Evolutionary conservation across 371 early-diverging fungal species (phyloP).

Genomic region (Rhizopus stolonifer): DNA sequence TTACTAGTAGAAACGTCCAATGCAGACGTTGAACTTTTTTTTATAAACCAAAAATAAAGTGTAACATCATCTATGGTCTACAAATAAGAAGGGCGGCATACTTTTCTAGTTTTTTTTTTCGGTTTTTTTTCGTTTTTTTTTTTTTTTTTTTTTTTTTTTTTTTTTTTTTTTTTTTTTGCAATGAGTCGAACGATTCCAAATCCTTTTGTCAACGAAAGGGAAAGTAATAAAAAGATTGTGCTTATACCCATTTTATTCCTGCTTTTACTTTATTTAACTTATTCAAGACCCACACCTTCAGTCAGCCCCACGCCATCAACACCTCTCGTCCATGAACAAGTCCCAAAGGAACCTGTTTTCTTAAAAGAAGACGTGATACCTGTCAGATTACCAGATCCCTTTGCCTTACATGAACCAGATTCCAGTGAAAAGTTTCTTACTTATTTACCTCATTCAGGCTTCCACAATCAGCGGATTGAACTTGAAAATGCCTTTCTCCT

Average conservation of each 20-base stretch:
- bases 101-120: too few species aligned
- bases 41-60: neutral
- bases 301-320: too few species aligned
- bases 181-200: too few species aligned
- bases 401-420: conserved; percentile 9
- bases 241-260: neutral
- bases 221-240: neutral
- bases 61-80: too few species aligned
- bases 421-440: conserved; percentile 45
- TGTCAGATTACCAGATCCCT: conserved; percentile 21
- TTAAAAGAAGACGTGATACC: conserved; percentile 10
- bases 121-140: too few species aligned
- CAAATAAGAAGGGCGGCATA: too few species aligned
- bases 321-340: neutral
- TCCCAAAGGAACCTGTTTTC: neutral
- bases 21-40: neutral
- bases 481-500: conserved; percentile 64
- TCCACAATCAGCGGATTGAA: conserved; percentile 63
- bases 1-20: neutral
- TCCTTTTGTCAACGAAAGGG: neutral
- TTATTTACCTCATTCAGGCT: conserved; percentile 66
- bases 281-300: neutral
- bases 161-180: too few species aligned
- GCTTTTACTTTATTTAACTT: neutral
- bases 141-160: too few species aligned